phyloP scores from a whole-genome alignment of 2,329 filamentous ascomycete genomes.

The Fusarium protoensiforme region DNA sequence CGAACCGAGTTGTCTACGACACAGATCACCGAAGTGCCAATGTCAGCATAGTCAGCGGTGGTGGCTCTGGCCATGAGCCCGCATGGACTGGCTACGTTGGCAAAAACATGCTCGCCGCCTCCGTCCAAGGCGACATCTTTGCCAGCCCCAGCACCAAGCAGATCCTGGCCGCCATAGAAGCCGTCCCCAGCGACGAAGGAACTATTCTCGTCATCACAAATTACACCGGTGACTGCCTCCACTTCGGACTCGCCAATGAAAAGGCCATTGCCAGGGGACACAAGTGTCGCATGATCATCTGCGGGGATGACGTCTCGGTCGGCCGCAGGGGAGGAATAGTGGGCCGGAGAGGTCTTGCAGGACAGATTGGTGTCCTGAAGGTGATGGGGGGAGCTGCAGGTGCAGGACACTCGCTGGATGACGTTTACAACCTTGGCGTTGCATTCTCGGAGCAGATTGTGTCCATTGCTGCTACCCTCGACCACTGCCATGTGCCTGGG shows the following conservation, averaged over 20 bases:
- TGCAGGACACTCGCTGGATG: conserved; percentile 59
- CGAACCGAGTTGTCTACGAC: conserved; percentile 64
- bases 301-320: conserved; percentile 74
- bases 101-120: conserved; percentile 68
- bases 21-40: conserved; percentile 55
- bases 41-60: conserved; percentile 65
- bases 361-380: conserved; percentile 70
- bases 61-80: conserved; percentile 69
- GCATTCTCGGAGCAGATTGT: conserved; percentile 64
- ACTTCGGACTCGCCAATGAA: conserved; percentile 56
- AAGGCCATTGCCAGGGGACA: conserved; percentile 66
- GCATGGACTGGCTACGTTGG: conserved; percentile 74
- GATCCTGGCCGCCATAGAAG: conserved; percentile 68
- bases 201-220: conserved; percentile 72
- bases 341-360: conserved; percentile 70
- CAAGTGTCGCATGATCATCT: conserved; percentile 67
- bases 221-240: conserved; percentile 72
- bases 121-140: conserved; percentile 72
- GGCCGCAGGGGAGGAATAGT: conserved; percentile 68
- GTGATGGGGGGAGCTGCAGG: conserved; percentile 63
- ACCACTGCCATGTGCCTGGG: conserved; percentile 70
- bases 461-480: conserved; percentile 68
- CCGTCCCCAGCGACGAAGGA: conserved; percentile 64
- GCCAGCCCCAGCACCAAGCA: conserved; percentile 72
- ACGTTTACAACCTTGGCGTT: conserved; percentile 61